Base-by-base conservation (phyloP, 176 grass and related monocot genomes). In the Musa troglodytarum region DNA sequence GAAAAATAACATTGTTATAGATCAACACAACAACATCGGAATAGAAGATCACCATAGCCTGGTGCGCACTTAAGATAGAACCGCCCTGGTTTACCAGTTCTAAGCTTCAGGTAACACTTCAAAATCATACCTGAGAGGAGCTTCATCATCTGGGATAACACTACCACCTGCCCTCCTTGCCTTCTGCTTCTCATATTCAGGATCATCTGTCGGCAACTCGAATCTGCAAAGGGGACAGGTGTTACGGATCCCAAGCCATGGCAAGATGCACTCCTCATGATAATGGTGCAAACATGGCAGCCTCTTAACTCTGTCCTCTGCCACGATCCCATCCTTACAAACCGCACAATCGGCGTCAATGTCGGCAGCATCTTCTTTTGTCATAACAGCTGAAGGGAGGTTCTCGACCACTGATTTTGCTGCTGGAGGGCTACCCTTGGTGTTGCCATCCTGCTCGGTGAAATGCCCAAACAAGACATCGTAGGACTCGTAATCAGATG, bases 391-490 rank as follows among this genome's bases (percentile, higher is more conserved):
- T 20, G 79, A 88, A 10, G 82, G 87, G 62, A 97, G 89, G 83
- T 80, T 77, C 72, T 93, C 90, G 11, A 97, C 82, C 51, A 80
- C 82, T 2, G 82, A 75, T 56, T 83, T 88, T 4, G 90, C 88
- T 7, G 93, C 85, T 0, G 88, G 80, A 0, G 81, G 83, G 2
- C 74, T 81, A 49, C 80, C 78, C 84, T 92, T 97, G 71, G 68
- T 17, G 79, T 83, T 72, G 22, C 81, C 11, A 58, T 86, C 89
- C 28, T 81, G 81, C 57, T 85, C 90, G 68, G 65, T 52, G 65
- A 88, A 77, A 53, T 92, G 87, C 68, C 90, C 77, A 72, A 97
- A 90, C 25, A 93, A 75, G 49, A 79, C 16, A 63, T 88, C 89
- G 52, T 90, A 81, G 11, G 85, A 58, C 19, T 80, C 68, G 67